phyloP scores from a whole-genome alignment of 2,329 filamentous ascomycete species.

The Colletotrichum simmondsii region DNA sequence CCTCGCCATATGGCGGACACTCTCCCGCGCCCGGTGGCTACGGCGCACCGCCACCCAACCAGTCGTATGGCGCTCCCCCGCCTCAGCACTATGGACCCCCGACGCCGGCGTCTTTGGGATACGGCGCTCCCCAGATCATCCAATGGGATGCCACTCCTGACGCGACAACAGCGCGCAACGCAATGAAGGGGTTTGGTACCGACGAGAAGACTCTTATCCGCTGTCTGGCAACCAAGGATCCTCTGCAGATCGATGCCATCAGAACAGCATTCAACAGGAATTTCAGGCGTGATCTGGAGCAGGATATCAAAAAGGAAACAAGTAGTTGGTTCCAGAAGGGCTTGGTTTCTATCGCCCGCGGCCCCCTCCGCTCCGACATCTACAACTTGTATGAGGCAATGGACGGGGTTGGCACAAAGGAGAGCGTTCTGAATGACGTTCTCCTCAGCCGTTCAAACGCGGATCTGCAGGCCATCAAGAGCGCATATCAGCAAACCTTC shows the following conservation, averaged over 20 bases:
- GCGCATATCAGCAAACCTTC: conserved; percentile 77
- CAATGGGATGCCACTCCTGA: conserved; percentile 75
- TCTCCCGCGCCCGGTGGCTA: conserved; percentile 40
- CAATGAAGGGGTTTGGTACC: conserved; percentile 95
- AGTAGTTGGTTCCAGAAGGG: conserved; percentile 79
- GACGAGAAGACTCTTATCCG: conserved; percentile 83
- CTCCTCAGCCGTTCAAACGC: conserved; percentile 86
- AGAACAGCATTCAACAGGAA: conserved; percentile 73
- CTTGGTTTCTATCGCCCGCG: conserved; percentile 79
- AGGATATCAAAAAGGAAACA: conserved; percentile 83
- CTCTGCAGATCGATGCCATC: conserved; percentile 78
- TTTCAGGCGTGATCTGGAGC: conserved; percentile 75
- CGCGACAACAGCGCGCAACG: conserved; percentile 77
- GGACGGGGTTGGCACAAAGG: conserved; percentile 86
- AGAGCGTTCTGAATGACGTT: conserved; percentile 86
- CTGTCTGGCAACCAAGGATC: conserved; percentile 77
- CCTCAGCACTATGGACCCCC: conserved; percentile 46
- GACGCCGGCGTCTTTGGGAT: conserved; percentile 77
- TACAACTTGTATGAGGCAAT: conserved; percentile 77
- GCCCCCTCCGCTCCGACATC: conserved; percentile 83
- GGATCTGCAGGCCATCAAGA: conserved; percentile 88
- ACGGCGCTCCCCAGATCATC: conserved; percentile 76
- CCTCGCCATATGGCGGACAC: conserved; percentile 41
- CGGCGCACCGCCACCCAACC: conserved; percentile 36
- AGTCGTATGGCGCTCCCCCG: conserved; percentile 52